Base-by-base conservation (phyloP, 2,329 filamentous ascomycete genomes). In the Microdochium bolleyi region DNA sequence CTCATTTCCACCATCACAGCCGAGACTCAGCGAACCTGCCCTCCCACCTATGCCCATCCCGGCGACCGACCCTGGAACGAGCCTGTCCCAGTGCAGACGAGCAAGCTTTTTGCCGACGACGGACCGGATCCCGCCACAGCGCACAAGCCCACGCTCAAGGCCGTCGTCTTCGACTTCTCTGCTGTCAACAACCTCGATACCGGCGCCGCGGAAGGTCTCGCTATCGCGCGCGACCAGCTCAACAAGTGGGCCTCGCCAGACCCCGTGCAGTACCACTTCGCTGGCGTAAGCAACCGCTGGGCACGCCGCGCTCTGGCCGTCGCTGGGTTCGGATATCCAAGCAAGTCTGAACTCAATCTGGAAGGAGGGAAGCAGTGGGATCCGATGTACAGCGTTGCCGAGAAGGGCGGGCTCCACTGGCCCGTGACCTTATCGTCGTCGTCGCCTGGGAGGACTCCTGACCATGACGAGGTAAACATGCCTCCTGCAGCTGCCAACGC, bases 151-250 rank as follows among this genome's bases (percentile, higher is more conserved):
- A 64, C 72, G 11, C 69, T 83, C 16, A 73, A 73, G 4, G 79
- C 81, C 4, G 58, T 85, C 9, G 70, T 84, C 10, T 68, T 84
- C 2, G 82, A 84, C 64, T 82, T 79, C 60, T 76, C 76, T 0
- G 71, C 78, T 1, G 77, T 84, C 48, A 79, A 80, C 59, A 72
- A 74, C 53, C 67, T 84, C 25, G 82, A 85, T 55, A 73, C 81
- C 9, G 83, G 80, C 0, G 76, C 77, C 2, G 64, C 83, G 0
- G 80, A 84, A 58, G 76, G 76, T 1, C 67, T 85, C 11, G 70
- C 82, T 48, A 79, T 83, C 58, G 64, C 81, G 13, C 73, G 79
- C 41, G 76, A 75, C 56, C 72, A 76, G 22, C 68, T 84, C 2
- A 77, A 82, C 61, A 70, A 72, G 14, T 77, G 82, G 59, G 74